Evolutionary conservation across 1,139 yeast genomes (phyloP).

Genomic region (Blastobotrys proliferans): DNA sequence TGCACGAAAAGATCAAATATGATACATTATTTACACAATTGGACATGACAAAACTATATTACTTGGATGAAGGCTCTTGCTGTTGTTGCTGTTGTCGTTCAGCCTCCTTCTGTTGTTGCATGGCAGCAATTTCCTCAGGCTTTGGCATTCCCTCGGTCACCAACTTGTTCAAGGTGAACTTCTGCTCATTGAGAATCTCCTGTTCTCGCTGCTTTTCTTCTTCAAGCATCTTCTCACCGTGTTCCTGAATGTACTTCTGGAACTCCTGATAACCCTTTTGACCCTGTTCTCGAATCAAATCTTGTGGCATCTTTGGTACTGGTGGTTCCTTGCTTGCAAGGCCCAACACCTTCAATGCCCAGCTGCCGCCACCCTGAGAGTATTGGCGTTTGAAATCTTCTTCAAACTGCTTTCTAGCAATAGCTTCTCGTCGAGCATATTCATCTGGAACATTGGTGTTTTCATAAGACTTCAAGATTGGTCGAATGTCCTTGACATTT

Average conservation of each 20-base stretch:
- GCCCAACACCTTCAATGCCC: conserved; percentile 63
- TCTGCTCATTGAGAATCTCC: conserved; percentile 75
- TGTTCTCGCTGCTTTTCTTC: conserved; percentile 76
- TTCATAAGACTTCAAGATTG: conserved; percentile 67
- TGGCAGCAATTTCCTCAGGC: conserved; percentile 77
- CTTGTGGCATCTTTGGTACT: conserved; percentile 85
- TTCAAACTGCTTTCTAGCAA: conserved; percentile 66
- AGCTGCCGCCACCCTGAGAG: conserved; percentile 42
- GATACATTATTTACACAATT: background rate
- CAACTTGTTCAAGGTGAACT: conserved; percentile 74
- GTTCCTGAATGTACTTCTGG: conserved; percentile 78
- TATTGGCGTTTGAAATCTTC: conserved; percentile 55
- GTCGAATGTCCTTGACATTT: conserved; percentile 86
- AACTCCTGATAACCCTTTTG: conserved; percentile 83
- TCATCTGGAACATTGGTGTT: conserved; percentile 71
- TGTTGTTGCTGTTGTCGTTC: conserved; percentile 27
- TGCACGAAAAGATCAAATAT: background rate
- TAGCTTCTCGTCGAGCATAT: conserved; percentile 69
- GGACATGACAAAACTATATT: background rate
- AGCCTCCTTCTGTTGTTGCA: conserved; percentile 49
- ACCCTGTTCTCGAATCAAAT: conserved; percentile 86
- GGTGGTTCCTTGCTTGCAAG: conserved; percentile 48
- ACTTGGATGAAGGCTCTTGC: background rate
- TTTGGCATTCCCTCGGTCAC: conserved; percentile 82
- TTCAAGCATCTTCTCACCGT: conserved; percentile 80